Conservation (phyloP, 2,329 filamentous ascomycete genomes). For the Fusarium decemcellulare region DNA sequence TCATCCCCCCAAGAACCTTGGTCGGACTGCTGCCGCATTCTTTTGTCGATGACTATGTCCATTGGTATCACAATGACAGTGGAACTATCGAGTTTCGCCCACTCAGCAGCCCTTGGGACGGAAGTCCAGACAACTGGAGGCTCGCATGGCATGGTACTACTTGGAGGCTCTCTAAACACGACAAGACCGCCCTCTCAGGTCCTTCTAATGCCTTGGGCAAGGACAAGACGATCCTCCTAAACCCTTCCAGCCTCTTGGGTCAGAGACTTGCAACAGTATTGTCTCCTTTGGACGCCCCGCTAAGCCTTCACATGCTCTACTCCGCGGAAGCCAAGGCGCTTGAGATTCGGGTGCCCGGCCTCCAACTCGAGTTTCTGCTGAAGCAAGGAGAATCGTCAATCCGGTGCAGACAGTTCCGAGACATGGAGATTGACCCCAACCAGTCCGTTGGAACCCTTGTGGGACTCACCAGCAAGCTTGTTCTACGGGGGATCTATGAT, state of each 20-base stretch:
- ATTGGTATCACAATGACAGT: constrained; percentile 60
- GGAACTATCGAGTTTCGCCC: constrained; percentile 52
- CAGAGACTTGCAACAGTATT: constrained; percentile 1
- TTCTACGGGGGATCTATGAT: constrained; percentile 52
- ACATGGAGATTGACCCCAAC: constrained; percentile 29
- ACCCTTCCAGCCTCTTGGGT: too few relatives aligned
- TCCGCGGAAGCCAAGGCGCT: background rate
- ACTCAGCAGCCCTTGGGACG: constrained; percentile 43
- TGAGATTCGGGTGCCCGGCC: constrained; percentile 41
- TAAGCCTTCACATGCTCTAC: constrained; percentile 24
- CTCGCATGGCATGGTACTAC: constrained; percentile 32
- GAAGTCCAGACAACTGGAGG: constrained; percentile 38
- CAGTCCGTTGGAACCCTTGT: constrained; percentile 33
- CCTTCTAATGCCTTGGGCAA: constrained; percentile 8
- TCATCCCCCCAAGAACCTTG: constrained; percentile 54
- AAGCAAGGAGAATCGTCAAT: background rate
- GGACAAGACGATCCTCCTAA: too few relatives aligned
- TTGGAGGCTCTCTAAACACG: constrained; percentile 13
- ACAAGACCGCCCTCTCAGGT: background rate
- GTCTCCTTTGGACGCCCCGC: constrained; percentile 11
- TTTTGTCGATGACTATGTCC: constrained; percentile 58
- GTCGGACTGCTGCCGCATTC: constrained; percentile 47
- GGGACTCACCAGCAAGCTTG: constrained; percentile 53
- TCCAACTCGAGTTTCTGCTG: constrained; percentile 24
- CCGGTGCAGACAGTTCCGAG: constrained; percentile 29